These are phyloP conservation scores for Trichopus zeylanicus DNA, from an alignment of 116 monocot species.

Conservation along the genomic window DNA sequence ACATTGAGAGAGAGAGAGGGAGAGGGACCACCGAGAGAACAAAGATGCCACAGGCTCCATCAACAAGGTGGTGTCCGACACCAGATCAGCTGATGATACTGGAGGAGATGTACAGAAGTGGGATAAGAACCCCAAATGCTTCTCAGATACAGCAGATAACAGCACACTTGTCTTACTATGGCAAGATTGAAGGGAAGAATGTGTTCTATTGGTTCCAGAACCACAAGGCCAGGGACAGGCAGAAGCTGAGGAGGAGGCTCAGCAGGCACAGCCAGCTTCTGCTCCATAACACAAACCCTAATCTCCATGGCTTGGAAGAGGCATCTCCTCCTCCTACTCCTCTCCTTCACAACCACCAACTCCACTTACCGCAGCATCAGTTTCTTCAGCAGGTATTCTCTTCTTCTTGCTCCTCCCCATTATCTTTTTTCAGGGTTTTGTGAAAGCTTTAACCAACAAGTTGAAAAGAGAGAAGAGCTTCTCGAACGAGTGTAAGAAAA, in stretches of 20 bases:
- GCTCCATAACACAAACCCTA: conserved; percentile 6
- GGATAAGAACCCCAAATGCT: conserved; percentile 67
- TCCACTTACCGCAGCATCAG: neutral
- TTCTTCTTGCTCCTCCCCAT: too few species aligned
- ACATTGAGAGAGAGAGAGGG: neutral
- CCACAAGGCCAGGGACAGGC: conserved; percentile 66
- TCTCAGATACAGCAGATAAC: conserved; percentile 75
- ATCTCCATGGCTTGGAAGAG: conserved; percentile 1
- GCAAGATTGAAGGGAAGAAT: conserved; percentile 74
- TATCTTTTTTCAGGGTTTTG: too few species aligned
- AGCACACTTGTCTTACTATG: conserved; percentile 48
- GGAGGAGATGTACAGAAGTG: conserved; percentile 67
- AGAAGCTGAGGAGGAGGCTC: conserved; percentile 45
- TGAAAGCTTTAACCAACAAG: too few species aligned
- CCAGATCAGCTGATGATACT: conserved; percentile 75
- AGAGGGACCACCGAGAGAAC: neutral
- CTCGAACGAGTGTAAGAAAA: too few species aligned
- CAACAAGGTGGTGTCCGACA: conserved; percentile 66
- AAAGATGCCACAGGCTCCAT: conserved; percentile 52
- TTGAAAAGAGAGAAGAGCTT: neutral
- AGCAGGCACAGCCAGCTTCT: conserved; percentile 30
- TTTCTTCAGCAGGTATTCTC: too few species aligned
- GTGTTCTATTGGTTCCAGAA: conserved; percentile 87
- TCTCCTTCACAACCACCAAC: neutral
- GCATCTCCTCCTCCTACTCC: conserved; percentile 10